Percentiles rank a stretch among this genome's conserved stretches.
phyloP scores from a whole-genome alignment of 345 rosid genomes.

The Acer campestre region DNA sequence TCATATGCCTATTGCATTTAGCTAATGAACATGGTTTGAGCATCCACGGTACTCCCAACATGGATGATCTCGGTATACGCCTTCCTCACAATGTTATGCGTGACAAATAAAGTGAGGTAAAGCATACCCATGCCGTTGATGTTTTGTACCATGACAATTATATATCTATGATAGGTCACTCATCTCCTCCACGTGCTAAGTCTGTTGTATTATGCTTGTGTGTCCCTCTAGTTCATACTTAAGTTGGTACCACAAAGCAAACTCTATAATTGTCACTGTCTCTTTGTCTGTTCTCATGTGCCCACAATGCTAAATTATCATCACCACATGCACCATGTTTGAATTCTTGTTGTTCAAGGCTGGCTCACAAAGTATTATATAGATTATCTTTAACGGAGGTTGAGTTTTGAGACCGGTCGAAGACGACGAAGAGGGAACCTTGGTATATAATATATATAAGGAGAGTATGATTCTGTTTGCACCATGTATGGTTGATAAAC shows the following conservation, averaged over 20 bases:
- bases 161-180: neutral
- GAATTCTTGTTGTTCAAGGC: neutral
- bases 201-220: neutral
- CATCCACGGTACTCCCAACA: slow-evolving; percentile 49
- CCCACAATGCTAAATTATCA: neutral
- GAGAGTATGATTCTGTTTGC: too few relatives aligned
- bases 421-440: too few relatives aligned
- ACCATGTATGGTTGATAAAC: too few relatives aligned
- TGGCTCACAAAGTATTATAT: neutral
- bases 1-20: slow-evolving; percentile 86
- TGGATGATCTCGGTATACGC: slow-evolving; percentile 70
- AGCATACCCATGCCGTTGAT: slow-evolving; percentile 8
- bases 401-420: too few relatives aligned
- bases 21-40: slow-evolving; percentile 89
- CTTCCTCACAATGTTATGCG: slow-evolving; percentile 27
- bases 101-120: neutral
- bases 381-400: too few relatives aligned
- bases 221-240: neutral
- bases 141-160: neutral
- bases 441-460: too few relatives aligned
- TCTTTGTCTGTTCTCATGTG: neutral
- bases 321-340: neutral
- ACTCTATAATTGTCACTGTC: neutral
- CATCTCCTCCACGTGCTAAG: neutral
- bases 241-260: neutral